Conservation (phyloP, 768 basidiomycete species). For the Lactarius pseudohatsudake region DNA sequence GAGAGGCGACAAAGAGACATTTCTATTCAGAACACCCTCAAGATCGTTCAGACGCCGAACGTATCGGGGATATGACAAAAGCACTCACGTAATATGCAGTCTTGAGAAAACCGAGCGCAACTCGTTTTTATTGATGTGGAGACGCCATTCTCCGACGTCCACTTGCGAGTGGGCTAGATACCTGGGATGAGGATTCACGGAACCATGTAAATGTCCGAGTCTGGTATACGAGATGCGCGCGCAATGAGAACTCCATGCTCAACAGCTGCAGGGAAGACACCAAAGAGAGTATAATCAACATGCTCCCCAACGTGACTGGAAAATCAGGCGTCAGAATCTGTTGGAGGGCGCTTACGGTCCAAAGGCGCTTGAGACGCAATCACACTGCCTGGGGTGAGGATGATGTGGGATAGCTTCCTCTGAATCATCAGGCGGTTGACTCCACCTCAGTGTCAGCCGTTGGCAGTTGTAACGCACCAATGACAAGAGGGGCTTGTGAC, state of each 20-base stretch:
- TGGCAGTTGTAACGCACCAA: constrained; percentile 31
- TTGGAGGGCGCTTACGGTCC: constrained; percentile 29
- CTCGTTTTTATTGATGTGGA: constrained; percentile 69
- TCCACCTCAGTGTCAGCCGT: constrained; percentile 47
- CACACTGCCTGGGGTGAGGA: constrained; percentile 81
- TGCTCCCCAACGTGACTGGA: constrained; percentile 62
- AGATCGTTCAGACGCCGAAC: constrained; percentile 2
- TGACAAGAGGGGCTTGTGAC: constrained; percentile 44
- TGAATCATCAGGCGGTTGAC: constrained; percentile 60
- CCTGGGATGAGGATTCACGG: constrained; percentile 55
- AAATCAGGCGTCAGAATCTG: constrained; percentile 1
- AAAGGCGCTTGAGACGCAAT: constrained; percentile 31
- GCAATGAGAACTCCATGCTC: constrained; percentile 85
- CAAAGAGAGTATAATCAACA: constrained; percentile 82
- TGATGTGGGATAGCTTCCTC: constrained; percentile 66
- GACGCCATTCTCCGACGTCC: constrained; percentile 58
- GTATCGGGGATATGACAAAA: constrained; percentile 1
- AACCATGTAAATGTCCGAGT: constrained; percentile 44
- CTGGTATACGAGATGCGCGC: constrained; percentile 46
- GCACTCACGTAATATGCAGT: constrained; percentile 74
- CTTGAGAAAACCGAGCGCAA: constrained; percentile 84
- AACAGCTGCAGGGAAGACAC: constrained; percentile 81
- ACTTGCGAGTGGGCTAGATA: constrained; percentile 53
- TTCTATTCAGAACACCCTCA: constrained; percentile 67
- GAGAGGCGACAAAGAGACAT: constrained; percentile 42